These are phyloP conservation scores for Emydomyces testavorans DNA, from an alignment of 2,329 filamentous ascomycete species.

Conservation along the genomic window DNA sequence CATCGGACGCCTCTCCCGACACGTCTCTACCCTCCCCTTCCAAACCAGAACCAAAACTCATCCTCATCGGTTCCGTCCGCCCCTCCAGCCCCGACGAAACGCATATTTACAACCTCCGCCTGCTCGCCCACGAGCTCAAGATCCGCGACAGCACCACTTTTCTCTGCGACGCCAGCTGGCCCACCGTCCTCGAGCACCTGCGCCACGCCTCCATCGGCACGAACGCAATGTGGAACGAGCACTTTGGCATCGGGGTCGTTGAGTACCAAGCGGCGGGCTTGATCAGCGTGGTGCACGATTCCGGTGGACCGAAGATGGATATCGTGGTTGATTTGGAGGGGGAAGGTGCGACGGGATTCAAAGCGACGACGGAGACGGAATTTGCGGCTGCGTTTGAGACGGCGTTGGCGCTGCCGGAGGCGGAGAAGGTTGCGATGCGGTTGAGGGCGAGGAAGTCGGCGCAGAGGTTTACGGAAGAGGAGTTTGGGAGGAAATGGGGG, in stretches of 20 bases:
- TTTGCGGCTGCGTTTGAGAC: constrained; percentile 72
- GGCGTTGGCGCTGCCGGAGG: constrained; percentile 52
- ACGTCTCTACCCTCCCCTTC: constrained; percentile 11
- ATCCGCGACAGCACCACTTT: constrained; percentile 80
- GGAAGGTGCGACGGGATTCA: constrained; percentile 73
- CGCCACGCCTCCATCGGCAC: constrained; percentile 69
- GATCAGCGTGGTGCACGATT: constrained; percentile 85
- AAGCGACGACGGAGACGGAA: constrained; percentile 63
- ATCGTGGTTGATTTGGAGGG: constrained; percentile 76
- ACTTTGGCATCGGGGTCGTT: constrained; percentile 96
- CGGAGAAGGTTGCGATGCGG: constrained; percentile 62
- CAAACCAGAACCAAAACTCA: constrained; percentile 48
- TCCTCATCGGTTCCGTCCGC: constrained; percentile 86
- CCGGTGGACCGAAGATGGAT: constrained; percentile 82
- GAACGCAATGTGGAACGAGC: constrained; percentile 99
- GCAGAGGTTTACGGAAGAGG: constrained; percentile 73
- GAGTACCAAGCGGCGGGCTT: constrained; percentile 95
- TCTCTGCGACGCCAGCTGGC: constrained; percentile 80
- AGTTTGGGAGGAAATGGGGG: constrained; percentile 71
- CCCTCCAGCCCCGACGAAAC: constrained; percentile 46
- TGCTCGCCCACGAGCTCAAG: constrained; percentile 74
- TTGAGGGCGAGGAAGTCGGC: constrained; percentile 65
- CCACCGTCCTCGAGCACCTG: constrained; percentile 70
- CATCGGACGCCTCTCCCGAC: not conserved
- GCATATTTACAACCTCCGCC: constrained; percentile 70